A percentile compares a stretch with the other conserved stretches of the same genome.
phyloP scores from a whole-genome alignment of 2,329 filamentous ascomycete species.

The Amylocarpus encephaloides region DNA sequence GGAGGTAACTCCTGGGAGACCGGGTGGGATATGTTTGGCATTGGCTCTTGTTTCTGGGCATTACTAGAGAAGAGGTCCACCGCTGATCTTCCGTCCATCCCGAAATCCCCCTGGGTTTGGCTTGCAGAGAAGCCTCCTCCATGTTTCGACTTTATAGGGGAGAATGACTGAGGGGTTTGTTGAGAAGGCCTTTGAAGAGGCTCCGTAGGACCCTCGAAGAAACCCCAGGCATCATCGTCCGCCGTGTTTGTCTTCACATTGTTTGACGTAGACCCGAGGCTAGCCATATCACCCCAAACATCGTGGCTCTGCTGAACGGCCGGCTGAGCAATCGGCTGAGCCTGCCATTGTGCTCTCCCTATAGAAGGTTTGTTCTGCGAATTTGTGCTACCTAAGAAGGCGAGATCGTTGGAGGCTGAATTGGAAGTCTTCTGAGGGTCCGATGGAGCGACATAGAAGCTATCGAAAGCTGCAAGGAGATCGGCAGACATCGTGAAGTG shows the following conservation, averaged over 20 bases:
- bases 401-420: slow-evolving; percentile 21
- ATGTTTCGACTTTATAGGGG: slow-evolving; percentile 6
- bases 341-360: slow-evolving; percentile 16
- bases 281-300: slow-evolving; percentile 24
- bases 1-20: slow-evolving; percentile 7
- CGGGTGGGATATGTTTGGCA: slow-evolving; percentile 4
- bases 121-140: slow-evolving; percentile 5
- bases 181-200: slow-evolving; percentile 2
- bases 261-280: slow-evolving; percentile 12
- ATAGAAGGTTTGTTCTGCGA: neutral
- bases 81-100: slow-evolving; percentile 22
- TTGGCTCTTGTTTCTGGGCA: slow-evolving; percentile 10
- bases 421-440: slow-evolving; percentile 24
- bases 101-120: slow-evolving; percentile 9
- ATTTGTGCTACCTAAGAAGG: slow-evolving; percentile 13
- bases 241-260: slow-evolving; percentile 5
- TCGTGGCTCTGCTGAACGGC: slow-evolving; percentile 4
- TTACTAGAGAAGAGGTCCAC: slow-evolving; percentile 25
- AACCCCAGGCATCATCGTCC: slow-evolving; percentile 28
- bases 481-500: slow-evolving; percentile 52
- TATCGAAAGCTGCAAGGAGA: slow-evolving; percentile 58
- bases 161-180: neutral
- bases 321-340: neutral
- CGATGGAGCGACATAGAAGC: slow-evolving; percentile 35
- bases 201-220: slow-evolving; percentile 21